phyloP scores from a whole-genome alignment of 2,329 filamentous ascomycete species.

The Grosmannia penicillata region DNA sequence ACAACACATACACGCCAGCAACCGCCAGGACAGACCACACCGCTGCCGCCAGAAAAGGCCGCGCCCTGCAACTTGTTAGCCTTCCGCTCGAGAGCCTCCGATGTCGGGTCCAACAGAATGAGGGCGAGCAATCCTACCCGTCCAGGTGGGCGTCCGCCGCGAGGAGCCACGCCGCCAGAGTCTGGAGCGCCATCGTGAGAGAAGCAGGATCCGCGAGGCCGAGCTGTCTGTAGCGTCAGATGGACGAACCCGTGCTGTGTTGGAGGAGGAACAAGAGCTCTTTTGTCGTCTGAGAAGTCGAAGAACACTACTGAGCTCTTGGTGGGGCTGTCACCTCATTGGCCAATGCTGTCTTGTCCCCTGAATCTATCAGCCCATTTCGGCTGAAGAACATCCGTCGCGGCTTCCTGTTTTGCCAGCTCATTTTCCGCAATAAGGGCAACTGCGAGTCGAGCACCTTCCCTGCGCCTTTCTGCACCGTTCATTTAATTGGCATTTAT shows the following conservation, averaged over 20 bases:
- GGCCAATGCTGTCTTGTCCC: not conserved
- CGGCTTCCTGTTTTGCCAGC: too few relatives aligned
- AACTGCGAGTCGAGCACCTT: too few relatives aligned
- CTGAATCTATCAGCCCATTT: not conserved
- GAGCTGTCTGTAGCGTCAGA: too few relatives aligned
- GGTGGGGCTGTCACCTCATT: not conserved
- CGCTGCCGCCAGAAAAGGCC: conserved; percentile 2
- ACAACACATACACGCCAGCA: conserved; percentile 4
- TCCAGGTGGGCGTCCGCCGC: not conserved
- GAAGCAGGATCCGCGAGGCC: not conserved
- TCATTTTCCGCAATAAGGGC: too few relatives aligned
- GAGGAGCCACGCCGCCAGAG: conserved; percentile 1
- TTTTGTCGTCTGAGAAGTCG: not conserved
- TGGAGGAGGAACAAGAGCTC: too few relatives aligned
- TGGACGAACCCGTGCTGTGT: too few relatives aligned
- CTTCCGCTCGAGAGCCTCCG: not conserved
- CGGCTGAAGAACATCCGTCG: too few relatives aligned
- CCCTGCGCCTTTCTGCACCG: not conserved
- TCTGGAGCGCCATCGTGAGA: conserved; percentile 2
- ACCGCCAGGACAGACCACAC: conserved; percentile 5
- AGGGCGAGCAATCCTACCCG: too few relatives aligned
- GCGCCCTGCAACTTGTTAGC: not conserved
- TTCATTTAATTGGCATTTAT: not conserved
- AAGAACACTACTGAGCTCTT: not conserved
- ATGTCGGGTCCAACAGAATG: too few relatives aligned